Evolutionary conservation across 805 yeast species (phyloP), one percentile per base, ranked within the genome.

Genomic region (Metschnikowia sp.): DNA sequence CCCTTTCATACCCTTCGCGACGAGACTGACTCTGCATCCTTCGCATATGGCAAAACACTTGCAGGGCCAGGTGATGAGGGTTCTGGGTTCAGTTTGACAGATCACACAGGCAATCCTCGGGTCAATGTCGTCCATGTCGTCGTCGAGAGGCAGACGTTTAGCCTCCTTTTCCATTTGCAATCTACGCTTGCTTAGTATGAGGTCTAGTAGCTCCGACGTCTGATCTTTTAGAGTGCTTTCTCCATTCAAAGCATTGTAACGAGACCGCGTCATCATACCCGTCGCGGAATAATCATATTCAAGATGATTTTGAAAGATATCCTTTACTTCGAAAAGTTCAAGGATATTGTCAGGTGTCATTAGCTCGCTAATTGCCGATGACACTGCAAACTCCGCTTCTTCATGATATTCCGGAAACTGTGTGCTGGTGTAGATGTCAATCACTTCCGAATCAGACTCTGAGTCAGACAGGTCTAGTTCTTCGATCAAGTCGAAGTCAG

Each of bases 51-150:
- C 90, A 47, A 91, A 79, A 64, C 97, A 91, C 56, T 82, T 79
- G 62, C 97, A 91, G 0, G 97, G 97, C 97, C 97, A 91, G 3
- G 92, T 70, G 8, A 91, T 82, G 36, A 91, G 79, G 48, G 84
- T 86, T 54, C 97, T 74, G 5, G 82, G 78, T 48, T 84, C 81
- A 5, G 76, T 74, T 55, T 86, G 92, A 62, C 97, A 91, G 2
- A 91, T 84, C 7, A 88, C 96, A 66, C 97, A 90, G 6, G 72
- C 70, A 6, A 79, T 54, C 19, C 71, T 62, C 3, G 66, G 56
- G 28, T 63, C 63, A 6, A 63, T 53, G 8, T 65, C 70, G 8
- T 64, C 69, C 2, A 62, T 63, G 12, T 55, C 59, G 19, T 52
- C 56, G 9, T 52, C 56, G 11, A n/a, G 31, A 59, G 44, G 31